Base-by-base conservation (phyloP, 768 basidiomycete genomes). In the Inosperma sp. region DNA sequence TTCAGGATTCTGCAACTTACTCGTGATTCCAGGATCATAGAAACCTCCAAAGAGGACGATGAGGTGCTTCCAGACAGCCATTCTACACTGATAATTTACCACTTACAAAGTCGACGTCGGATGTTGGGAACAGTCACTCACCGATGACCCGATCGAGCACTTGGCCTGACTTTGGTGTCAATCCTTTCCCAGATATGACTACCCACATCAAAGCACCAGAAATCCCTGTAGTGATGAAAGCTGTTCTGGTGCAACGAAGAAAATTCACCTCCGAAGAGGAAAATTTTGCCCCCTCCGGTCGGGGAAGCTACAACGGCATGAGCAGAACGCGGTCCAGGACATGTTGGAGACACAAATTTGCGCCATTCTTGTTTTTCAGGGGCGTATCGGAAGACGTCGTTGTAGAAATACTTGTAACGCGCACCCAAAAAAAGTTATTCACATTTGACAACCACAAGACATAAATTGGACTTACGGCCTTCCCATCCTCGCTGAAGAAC, bases 291-390 rank as follows among this genome's bases (percentile, higher is more conserved):
- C 1, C 93, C 93, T n/a, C 81, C 83, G 2, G 78, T 76, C 0
- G 88, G 82, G 2, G 81, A 80, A 0, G 81, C 79, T 19, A 83
- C 85, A 4, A 89, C 81, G 8, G 88, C 87, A 65, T 95, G 93
- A 0, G 93, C 93, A 7, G 86, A 88, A 34, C 93, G 77, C 2
- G 93, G 93, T 2, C 89, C 88, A 0, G 93, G 93, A 57, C 86
- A 88, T 0, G 84, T 90, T 10, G 82, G 84, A 0, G 88, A 90
- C 22, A 91, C 74, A 55, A 90, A 93, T 59, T 81, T 82, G 8
- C 87, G 77, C 93, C 93, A 95, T 73, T 95, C 93, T 59, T 93
- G 83, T 82, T 91, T 91, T 30, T 90, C 88, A 0, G 91, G 88
- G 1, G 84, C 77, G 65, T 94, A 94, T 17, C 93, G 76, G 65